Conservation (phyloP, 2,329 filamentous ascomycete species). For the Thelonectria blattea region DNA sequence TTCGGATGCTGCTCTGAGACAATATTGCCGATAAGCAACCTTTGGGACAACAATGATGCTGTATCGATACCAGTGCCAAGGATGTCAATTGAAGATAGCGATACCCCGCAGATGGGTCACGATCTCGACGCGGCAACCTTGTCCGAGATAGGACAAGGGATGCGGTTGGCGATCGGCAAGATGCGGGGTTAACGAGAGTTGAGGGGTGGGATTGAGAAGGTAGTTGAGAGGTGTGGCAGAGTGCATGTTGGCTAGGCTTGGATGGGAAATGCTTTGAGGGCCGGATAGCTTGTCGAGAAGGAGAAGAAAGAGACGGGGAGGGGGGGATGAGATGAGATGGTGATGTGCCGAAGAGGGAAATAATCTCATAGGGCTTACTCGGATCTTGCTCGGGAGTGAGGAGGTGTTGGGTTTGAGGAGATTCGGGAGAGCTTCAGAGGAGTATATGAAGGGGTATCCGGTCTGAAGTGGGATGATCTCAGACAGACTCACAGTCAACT, state of each 20-base stretch:
- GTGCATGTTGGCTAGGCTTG: constrained; percentile 7
- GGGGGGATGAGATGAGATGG: not conserved
- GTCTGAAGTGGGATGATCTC: not conserved
- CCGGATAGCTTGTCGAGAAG: constrained; percentile 19
- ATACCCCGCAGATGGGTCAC: constrained; percentile 17
- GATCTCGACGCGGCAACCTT: constrained; percentile 12
- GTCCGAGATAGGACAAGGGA: constrained; percentile 17
- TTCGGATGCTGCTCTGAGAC: constrained; percentile 9
- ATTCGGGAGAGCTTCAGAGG: not conserved
- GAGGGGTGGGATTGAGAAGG: not conserved
- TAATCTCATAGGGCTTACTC: not conserved
- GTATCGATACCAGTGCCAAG: not conserved
- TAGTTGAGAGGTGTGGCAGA: not conserved
- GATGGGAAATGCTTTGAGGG: constrained; percentile 14
- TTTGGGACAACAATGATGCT: not conserved
- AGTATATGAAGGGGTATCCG: constrained; percentile 15
- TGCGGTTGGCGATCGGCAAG: not conserved
- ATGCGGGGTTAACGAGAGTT: constrained; percentile 8
- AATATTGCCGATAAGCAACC: constrained; percentile 13
- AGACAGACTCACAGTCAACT: too few relatives aligned
- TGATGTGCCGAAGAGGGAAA: not conserved
- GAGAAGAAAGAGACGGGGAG: constrained; percentile 7
- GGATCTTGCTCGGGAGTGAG: not conserved
- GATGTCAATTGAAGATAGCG: not conserved
- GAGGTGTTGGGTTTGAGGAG: not conserved